These are phyloP conservation scores for Yamadazyma oceani DNA, from an alignment of 1,139 yeast genomes.

Conservation along the genomic window DNA sequence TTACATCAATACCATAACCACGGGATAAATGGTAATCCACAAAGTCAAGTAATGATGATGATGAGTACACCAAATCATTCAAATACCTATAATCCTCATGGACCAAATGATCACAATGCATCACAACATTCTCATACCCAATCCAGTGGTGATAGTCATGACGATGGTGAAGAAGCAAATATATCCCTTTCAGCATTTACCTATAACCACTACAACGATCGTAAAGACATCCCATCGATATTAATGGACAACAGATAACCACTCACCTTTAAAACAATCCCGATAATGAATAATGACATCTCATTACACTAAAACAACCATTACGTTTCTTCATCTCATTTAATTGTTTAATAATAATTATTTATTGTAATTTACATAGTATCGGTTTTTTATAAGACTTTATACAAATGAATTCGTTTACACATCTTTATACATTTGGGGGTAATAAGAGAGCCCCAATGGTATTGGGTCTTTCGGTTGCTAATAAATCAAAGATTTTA, in stretches of 20 bases:
- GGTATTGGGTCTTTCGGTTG: constrained; percentile 74
- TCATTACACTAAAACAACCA: too few species aligned
- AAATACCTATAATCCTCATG: constrained; percentile 18
- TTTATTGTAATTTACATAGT: not conserved
- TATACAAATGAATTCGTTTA: constrained; percentile 19
- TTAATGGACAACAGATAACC: constrained; percentile 7
- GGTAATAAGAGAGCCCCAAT: constrained; percentile 73
- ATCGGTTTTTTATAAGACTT: not conserved
- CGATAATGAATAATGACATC: constrained; percentile 14
- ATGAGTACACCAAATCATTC: constrained; percentile 50
- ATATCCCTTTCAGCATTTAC: constrained; percentile 17
- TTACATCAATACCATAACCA: constrained; percentile 1
- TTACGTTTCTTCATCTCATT: not conserved
- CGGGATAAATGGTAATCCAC: constrained; percentile 12
- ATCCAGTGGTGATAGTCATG: constrained; percentile 6
- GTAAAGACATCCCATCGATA: constrained; percentile 7
- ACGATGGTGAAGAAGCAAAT: constrained; percentile 13
- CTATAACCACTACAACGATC: constrained; percentile 9
- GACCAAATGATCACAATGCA: constrained; percentile 2
- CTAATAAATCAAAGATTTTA: constrained; percentile 67
- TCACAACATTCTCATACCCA: not conserved
- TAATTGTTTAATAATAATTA: not conserved
- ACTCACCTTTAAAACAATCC: too few species aligned
- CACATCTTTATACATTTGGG: constrained; percentile 46
- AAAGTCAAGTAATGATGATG: constrained; percentile 27